phyloP scores from a whole-genome alignment of 768 basidiomycete species.

The Glaciozyma antarctica region DNA sequence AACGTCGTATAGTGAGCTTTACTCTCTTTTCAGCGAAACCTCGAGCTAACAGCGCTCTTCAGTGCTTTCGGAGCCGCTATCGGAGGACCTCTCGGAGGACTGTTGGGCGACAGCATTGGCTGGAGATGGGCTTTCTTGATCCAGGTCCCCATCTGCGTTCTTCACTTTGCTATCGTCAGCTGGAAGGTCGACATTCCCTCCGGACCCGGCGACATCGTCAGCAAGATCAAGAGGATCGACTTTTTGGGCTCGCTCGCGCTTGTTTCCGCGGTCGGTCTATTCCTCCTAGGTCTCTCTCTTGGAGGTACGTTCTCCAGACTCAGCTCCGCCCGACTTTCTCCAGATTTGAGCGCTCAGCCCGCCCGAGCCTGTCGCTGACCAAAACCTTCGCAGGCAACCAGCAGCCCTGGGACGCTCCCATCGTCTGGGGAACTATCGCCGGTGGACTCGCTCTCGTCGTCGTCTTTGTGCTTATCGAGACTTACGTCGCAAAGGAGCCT shows the following conservation, averaged over 20 bases:
- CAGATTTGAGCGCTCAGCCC: too few species aligned
- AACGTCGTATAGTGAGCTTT: conserved; percentile 48
- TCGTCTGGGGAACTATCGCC: conserved; percentile 27
- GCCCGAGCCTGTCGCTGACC: neutral
- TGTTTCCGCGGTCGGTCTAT: conserved; percentile 49
- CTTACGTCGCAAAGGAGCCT: conserved; percentile 25
- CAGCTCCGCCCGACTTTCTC: too few species aligned
- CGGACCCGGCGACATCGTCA: conserved; percentile 42
- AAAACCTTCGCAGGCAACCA: conserved; percentile 17
- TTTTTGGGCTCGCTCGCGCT: conserved; percentile 53
- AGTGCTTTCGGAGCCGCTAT: conserved; percentile 49
- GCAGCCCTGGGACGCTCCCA: conserved; percentile 19
- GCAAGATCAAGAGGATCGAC: conserved; percentile 55
- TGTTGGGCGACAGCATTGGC: conserved; percentile 55
- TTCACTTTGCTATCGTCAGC: conserved; percentile 51
- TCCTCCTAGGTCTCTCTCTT: conserved; percentile 53
- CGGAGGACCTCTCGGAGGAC: conserved; percentile 57
- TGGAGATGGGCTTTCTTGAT: conserved; percentile 49
- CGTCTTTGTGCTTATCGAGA: conserved; percentile 28
- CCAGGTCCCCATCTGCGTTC: conserved; percentile 47
- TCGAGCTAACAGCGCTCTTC: neutral
- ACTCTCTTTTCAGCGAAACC: neutral
- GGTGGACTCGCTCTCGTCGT: conserved; percentile 13
- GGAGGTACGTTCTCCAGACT: conserved; percentile 45
- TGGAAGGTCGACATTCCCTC: conserved; percentile 51